These are phyloP conservation scores for Citrus cavaleriei DNA, from an alignment of 345 rosid genomes.

Conservation along the genomic window DNA sequence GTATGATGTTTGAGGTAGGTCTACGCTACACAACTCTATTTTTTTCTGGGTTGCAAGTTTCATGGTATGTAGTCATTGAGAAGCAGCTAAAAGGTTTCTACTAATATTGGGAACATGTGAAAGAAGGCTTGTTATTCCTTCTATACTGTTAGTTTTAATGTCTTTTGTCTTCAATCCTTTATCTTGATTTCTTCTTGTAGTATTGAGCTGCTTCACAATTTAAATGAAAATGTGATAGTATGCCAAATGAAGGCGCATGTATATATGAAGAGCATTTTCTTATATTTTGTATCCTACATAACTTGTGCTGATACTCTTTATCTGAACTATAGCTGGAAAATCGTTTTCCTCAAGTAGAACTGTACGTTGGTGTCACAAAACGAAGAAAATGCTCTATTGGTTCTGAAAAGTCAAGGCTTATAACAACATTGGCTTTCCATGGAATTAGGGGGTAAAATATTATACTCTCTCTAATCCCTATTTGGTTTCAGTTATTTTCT, in stretches of 20 bases:
- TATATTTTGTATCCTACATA: background rate
- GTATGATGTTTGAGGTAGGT: background rate
- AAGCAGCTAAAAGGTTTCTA: background rate
- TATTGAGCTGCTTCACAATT: background rate
- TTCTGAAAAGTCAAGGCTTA: constrained; percentile 41
- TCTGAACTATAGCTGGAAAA: constrained; percentile 45
- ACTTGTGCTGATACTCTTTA: background rate
- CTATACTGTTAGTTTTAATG: background rate
- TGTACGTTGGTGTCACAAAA: constrained; percentile 60
- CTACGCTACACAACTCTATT: background rate
- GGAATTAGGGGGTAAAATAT: constrained; percentile 49
- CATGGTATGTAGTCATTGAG: background rate
- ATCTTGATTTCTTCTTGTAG: background rate
- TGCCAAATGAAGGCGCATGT: background rate
- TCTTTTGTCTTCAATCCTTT: background rate
- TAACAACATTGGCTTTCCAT: constrained; percentile 58
- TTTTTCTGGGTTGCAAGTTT: background rate
- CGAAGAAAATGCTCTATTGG: constrained; percentile 53
- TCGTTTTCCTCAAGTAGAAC: constrained; percentile 26
- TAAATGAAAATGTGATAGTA: background rate
- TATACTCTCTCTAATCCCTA: constrained; percentile 6
- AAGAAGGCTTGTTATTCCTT: background rate
- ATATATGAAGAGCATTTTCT: background rate
- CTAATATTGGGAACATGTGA: background rate
- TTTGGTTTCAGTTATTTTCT: background rate